phyloP scores from a whole-genome alignment of 2,329 filamentous ascomycete species.

The Alternaria brassicicola region DNA sequence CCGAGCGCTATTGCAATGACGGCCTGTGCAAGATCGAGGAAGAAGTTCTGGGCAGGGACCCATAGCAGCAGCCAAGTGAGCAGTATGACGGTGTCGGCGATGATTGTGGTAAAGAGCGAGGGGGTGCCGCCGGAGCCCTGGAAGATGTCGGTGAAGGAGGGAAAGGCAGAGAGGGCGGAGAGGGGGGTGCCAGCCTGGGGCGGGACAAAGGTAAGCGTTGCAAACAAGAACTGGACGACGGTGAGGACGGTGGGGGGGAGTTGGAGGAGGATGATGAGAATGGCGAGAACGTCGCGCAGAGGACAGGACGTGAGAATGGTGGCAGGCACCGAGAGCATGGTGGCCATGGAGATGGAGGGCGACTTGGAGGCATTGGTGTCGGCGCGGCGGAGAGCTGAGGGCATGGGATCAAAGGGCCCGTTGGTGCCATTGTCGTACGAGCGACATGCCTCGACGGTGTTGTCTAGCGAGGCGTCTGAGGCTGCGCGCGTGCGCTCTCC shows the following conservation, averaged over 20 bases:
- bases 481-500: constrained; percentile 48
- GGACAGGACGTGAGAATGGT: constrained; percentile 90
- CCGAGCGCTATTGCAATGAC: constrained; percentile 91
- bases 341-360: constrained; percentile 67
- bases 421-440: constrained; percentile 34
- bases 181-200: constrained; percentile 75
- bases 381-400: constrained; percentile 65
- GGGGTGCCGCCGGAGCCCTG: constrained; percentile 85
- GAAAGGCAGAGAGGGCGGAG: constrained; percentile 71
- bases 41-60: constrained; percentile 84
- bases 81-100: constrained; percentile 82
- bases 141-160: constrained; percentile 89
- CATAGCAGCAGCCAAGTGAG: constrained; percentile 87
- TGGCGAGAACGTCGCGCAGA: constrained; percentile 92
- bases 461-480: constrained; percentile 54
- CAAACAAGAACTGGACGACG: constrained; percentile 89
- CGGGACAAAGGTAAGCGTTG: constrained; percentile 89
- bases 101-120: constrained; percentile 80
- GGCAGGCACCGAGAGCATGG: constrained; percentile 75
- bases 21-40: constrained; percentile 88
- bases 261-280: constrained; percentile 93
- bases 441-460: constrained; percentile 45
- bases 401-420: constrained; percentile 46
- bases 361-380: constrained; percentile 67
- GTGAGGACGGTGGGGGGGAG: constrained; percentile 87